These are phyloP conservation scores for Penicillium egyptiacum DNA, from an alignment of 495 filamentous ascomycete genomes.

Conservation along the genomic window DNA sequence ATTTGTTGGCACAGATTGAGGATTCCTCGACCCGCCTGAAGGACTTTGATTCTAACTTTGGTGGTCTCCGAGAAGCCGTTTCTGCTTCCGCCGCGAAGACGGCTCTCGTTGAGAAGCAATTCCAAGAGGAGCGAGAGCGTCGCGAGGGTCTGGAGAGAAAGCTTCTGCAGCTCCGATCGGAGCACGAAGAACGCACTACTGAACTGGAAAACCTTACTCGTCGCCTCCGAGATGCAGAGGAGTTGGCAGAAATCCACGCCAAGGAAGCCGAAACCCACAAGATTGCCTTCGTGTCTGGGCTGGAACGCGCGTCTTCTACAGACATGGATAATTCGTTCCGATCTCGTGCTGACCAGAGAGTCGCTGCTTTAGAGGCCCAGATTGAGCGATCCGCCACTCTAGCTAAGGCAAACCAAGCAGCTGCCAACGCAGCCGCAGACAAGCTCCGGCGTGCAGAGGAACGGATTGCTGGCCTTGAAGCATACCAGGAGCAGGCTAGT, in stretches of 20 bases:
- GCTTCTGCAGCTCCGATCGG: slow-evolving; percentile 72
- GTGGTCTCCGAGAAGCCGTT: slow-evolving; percentile 75
- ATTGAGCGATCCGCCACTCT: slow-evolving; percentile 73
- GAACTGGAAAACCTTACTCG: slow-evolving; percentile 76
- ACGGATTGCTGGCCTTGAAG: slow-evolving; percentile 91
- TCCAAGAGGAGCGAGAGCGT: slow-evolving; percentile 79
- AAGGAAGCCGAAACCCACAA: slow-evolving; percentile 86
- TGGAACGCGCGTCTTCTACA: slow-evolving; percentile 60
- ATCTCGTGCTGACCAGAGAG: slow-evolving; percentile 69
- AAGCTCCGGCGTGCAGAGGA: slow-evolving; percentile 91
- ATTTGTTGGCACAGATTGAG: slow-evolving; percentile 67
- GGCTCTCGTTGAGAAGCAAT: slow-evolving; percentile 69
- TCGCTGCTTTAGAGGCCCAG: slow-evolving; percentile 74
- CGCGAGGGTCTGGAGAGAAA: slow-evolving; percentile 78
- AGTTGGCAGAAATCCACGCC: slow-evolving; percentile 83
- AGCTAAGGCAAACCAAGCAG: slow-evolving; percentile 81
- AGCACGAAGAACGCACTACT: slow-evolving; percentile 78
- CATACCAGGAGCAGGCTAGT: slow-evolving; percentile 95
- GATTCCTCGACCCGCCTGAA: slow-evolving; percentile 65
- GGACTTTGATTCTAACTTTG: slow-evolving; percentile 70
- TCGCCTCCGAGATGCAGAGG: slow-evolving; percentile 81
- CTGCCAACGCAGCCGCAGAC: slow-evolving; percentile 84
- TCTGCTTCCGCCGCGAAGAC: slow-evolving; percentile 74
- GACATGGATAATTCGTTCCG: slow-evolving; percentile 48
- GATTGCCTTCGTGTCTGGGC: slow-evolving; percentile 75